These are phyloP conservation scores for Arachnopeziza araneosa DNA, from an alignment of 2,329 filamentous ascomycete species.

Conservation along the genomic window DNA sequence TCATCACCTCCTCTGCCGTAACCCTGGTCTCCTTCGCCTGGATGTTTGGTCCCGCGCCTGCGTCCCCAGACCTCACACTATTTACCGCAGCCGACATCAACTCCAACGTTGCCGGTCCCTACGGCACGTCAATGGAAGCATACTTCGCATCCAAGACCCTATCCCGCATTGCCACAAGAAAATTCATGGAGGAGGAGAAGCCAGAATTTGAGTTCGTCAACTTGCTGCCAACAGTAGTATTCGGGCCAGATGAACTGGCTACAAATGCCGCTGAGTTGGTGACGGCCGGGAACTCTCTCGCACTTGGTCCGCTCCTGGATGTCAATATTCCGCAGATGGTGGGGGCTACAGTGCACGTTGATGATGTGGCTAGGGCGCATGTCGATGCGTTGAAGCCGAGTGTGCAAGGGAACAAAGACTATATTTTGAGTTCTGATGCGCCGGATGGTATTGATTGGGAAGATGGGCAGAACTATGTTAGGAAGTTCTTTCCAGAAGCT, in stretches of 20 bases:
- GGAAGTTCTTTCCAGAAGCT: conserved; percentile 15
- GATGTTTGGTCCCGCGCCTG: background rate
- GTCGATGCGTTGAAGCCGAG: conserved; percentile 14
- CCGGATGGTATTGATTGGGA: conserved; percentile 17
- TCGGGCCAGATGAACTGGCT: no score
- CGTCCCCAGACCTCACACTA: conserved; percentile 11
- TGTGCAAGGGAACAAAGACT: conserved; percentile 15
- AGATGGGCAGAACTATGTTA: conserved; percentile 15
- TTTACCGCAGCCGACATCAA: conserved; percentile 7
- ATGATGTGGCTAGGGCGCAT: conserved; percentile 20
- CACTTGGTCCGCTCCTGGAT: conserved; percentile 8
- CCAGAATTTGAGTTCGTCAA: conserved; percentile 13
- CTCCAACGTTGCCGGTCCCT: background rate
- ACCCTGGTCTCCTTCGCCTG: conserved; percentile 11
- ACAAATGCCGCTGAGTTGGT: conserved; percentile 2
- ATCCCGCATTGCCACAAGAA: conserved; percentile 3
- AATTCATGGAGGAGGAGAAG: conserved; percentile 20
- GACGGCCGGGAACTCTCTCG: conserved; percentile 5
- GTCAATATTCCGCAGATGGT: conserved; percentile 6
- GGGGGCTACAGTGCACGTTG: conserved; percentile 17
- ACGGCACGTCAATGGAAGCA: conserved; percentile 22
- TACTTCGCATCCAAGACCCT: conserved; percentile 25
- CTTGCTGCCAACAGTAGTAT: background rate
- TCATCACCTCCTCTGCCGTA: conserved; percentile 24
- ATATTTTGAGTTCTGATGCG: conserved; percentile 5